Evolutionary conservation across 495 filamentous ascomycete genomes (phyloP), one percentile per base, ranked within the genome.

Genomic region (Penicillium taxi): DNA sequence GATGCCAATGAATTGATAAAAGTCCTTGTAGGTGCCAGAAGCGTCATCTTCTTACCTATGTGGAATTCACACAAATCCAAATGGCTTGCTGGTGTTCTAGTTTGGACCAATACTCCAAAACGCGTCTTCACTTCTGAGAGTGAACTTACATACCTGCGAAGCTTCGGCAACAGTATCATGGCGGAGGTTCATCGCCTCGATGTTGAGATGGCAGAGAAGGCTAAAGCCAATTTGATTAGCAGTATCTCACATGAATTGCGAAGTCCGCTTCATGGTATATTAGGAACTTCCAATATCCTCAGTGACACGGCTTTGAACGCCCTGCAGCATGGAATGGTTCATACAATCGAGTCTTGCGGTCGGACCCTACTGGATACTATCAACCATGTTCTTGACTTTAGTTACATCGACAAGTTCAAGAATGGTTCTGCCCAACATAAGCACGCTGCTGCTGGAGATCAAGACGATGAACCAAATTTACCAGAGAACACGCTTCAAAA

Each of bases 231-330:
- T 32, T 74, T 85, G 32, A 74, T 86, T 24, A 78, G 74, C 3
- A 81, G 74, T 24, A 77, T 86, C 17, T 78, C 74, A 2, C 82
- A 86, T 43, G 82, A 86, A 45, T 62, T 85, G 9, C 66, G 82
- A 9, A 78, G 66, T 2, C 82, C 82, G 1, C 51, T 86, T 9
- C 78, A 84, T 47, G 80, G 78, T 1, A 78, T 82, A 26, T 41
- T 82, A 0, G 75, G 73, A 0, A 75, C 67, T 32, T 67, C 73
- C 5, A 79, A 85, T 43, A 69, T 86, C 35, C 51, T 86, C 5
- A 55, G 52, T 27, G 77, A 80, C 19, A 74, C 70, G 3, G 58
- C 67, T 11, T 60, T 76, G 36, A 70, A 77, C 39, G 58, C 57
- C 8, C 63, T 73, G 22, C 75, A 80, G 35, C 63, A 62, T 26